These are phyloP conservation scores for Gastrolobium bilobum DNA, from an alignment of 306 rosid species.

Conservation along the genomic window DNA sequence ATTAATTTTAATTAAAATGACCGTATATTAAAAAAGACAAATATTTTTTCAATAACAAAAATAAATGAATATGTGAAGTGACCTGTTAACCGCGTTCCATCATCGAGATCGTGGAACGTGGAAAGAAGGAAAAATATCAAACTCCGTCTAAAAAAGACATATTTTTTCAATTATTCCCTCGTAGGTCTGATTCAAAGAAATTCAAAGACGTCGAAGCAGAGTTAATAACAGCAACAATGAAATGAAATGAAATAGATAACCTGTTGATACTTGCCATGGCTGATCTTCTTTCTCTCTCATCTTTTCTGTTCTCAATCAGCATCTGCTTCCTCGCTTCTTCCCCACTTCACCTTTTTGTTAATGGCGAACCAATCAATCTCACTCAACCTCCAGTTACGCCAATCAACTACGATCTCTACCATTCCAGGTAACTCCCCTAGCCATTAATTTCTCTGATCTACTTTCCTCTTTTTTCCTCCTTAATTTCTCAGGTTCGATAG, in stretches of 20 bases:
- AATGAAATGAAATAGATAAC: slow-evolving; percentile 22
- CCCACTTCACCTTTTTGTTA: slow-evolving; percentile 53
- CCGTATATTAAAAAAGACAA: no score
- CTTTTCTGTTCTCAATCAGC: slow-evolving; percentile 48
- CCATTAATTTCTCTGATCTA: neutral
- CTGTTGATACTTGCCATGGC: slow-evolving; percentile 62
- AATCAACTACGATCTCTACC: slow-evolving; percentile 90
- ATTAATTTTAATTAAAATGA: no score
- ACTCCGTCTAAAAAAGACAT: neutral
- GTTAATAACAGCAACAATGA: neutral
- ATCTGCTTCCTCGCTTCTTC: slow-evolving; percentile 55
- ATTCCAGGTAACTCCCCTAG: slow-evolving; percentile 69
- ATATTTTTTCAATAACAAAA: neutral
- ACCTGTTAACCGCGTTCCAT: slow-evolving; percentile 33
- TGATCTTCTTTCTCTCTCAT: slow-evolving; percentile 57
- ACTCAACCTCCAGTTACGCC: slow-evolving; percentile 49
- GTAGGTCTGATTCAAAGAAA: no score
- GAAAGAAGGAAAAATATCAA: slow-evolving; percentile 20
- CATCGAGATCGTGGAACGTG: slow-evolving; percentile 75
- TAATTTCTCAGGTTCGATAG: neutral
- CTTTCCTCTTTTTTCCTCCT: neutral
- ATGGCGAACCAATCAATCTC: slow-evolving; percentile 57
- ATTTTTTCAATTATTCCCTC: neutral
- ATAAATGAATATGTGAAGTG: neutral
- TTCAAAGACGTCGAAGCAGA: no score